Conservation (phyloP, 1,139 yeast species). For the Debaryomyces robertsiae region DNA sequence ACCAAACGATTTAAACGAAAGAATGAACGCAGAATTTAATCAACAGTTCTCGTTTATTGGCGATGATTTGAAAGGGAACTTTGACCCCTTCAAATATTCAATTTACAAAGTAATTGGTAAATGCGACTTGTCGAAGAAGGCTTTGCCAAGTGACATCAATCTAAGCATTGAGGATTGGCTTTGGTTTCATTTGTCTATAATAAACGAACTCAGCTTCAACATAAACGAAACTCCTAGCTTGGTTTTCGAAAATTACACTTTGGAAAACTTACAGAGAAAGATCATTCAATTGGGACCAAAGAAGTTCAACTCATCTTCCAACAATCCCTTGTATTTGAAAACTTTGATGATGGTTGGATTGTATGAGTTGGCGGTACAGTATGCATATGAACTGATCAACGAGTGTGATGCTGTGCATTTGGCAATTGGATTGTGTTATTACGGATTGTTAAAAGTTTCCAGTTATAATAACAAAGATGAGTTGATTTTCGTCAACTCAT, state of each 20-base stretch:
- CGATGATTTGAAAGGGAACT: conserved; percentile 47
- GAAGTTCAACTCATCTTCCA: conserved; percentile 65
- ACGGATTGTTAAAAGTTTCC: conserved; percentile 66
- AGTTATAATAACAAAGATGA: conserved; percentile 32
- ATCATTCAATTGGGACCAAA: conserved; percentile 73
- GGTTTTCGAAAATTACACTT: conserved; percentile 70
- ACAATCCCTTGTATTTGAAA: conserved; percentile 76
- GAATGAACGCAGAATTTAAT: conserved; percentile 78
- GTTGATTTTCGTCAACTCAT: conserved; percentile 32
- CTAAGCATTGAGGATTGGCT: conserved; percentile 93
- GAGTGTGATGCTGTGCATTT: conserved; percentile 91
- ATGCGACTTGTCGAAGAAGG: conserved; percentile 77
- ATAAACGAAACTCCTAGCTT: conserved; percentile 45
- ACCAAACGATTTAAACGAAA: conserved; percentile 67
- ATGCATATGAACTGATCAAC: conserved; percentile 60
- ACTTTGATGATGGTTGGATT: conserved; percentile 75
- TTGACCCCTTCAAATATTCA: conserved; percentile 90
- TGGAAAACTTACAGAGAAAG: conserved; percentile 72
- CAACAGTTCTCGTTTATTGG: conserved; percentile 76
- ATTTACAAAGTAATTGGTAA: conserved; percentile 90
- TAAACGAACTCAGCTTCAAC: conserved; percentile 50
- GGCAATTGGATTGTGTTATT: conserved; percentile 78
- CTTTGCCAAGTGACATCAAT: conserved; percentile 71
- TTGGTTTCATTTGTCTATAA: conserved; percentile 85
- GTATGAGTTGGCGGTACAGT: conserved; percentile 79